Evolutionary conservation across 768 basidiomycete species (phyloP), one percentile per base, ranked within the genome.

Genomic region (Pulveroboletus ravenelii): DNA sequence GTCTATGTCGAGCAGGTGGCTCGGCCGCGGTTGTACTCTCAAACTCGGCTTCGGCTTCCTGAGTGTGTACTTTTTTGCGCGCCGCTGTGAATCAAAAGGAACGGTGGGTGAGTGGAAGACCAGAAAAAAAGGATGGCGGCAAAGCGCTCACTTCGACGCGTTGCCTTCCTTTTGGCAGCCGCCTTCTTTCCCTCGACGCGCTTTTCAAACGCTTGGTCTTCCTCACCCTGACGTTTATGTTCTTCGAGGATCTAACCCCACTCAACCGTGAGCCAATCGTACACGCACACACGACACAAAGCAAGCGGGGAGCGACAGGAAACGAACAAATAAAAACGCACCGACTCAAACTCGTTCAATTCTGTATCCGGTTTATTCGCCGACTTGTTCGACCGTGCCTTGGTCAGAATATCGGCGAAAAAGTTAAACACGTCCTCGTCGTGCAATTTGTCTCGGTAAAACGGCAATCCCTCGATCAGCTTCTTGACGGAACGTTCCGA

Each of bases 401-500:
- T 99, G 44, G 71, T 71, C n/a, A 99, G 77, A 51, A 98, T 97
- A 63, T 98, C 94, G 25, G 77, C 78, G 68, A 99, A 97, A 41
- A 84, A 74, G 29, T 74, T 76, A 65, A 78, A 97, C 6, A 99
- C 95, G 1, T 69, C 73, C 37, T 82, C 75, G 54, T 98, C 94
- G 70, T 95, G 90, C 36, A 99, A 72, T 70, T 99, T 99, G 74
- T 98, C 96, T 46, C 93, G 86, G 62, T 99, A 99, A 70, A 85
- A 88, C 41, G 86, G 90, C 23, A 99, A 67, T 1, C 82, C 93
- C 56, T 98, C 95, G 59, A 93, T 89, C 52, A 98, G 80, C 66
- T 94, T 96, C 80, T 96, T 97, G 60, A 97, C 82, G 0, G 93
- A 95, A 30, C 89, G 81, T 58, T 99, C 96, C 1, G 93, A 94